These are phyloP conservation scores for Lumnitzera racemosa DNA, from an alignment of 345 rosid species.

Conservation along the genomic window DNA sequence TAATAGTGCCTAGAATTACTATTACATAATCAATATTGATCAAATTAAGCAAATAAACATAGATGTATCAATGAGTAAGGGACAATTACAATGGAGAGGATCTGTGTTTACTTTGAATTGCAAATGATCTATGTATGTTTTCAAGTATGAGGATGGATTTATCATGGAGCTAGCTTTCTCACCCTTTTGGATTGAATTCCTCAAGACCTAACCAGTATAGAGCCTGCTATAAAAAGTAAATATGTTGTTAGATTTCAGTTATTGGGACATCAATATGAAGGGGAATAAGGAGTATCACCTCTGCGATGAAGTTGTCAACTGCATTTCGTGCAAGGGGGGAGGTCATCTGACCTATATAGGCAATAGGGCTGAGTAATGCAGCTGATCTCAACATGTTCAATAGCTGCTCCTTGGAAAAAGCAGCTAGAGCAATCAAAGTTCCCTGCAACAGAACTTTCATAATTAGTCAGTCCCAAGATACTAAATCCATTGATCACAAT, in stretches of 20 bases:
- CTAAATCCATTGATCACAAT: neutral
- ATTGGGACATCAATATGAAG: neutral
- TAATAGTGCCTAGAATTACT: no score
- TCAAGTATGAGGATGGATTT: no score
- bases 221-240: slow-evolving; percentile 21
- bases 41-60: no score
- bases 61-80: no score
- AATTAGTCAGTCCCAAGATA: neutral
- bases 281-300: slow-evolving; percentile 19
- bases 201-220: slow-evolving; percentile 25
- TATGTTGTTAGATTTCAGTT: slow-evolving; percentile 1
- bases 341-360: slow-evolving; percentile 32
- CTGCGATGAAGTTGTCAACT: slow-evolving; percentile 28
- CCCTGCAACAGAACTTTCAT: slow-evolving; percentile 23
- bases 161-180: neutral
- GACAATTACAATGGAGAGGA: no score
- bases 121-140: no score
- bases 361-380: slow-evolving; percentile 40
- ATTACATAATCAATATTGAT: no score
- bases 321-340: slow-evolving; percentile 31
- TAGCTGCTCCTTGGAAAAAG: slow-evolving; percentile 31
- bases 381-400: slow-evolving; percentile 42
- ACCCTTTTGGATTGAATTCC: slow-evolving; percentile 41
- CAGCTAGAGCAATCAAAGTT: slow-evolving; percentile 43
- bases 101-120: no score